A percentile compares a stretch with the other conserved stretches of the same genome.
Evolutionary conservation across 1,139 yeast species (phyloP).

Genomic region (Candida sp.): DNA sequence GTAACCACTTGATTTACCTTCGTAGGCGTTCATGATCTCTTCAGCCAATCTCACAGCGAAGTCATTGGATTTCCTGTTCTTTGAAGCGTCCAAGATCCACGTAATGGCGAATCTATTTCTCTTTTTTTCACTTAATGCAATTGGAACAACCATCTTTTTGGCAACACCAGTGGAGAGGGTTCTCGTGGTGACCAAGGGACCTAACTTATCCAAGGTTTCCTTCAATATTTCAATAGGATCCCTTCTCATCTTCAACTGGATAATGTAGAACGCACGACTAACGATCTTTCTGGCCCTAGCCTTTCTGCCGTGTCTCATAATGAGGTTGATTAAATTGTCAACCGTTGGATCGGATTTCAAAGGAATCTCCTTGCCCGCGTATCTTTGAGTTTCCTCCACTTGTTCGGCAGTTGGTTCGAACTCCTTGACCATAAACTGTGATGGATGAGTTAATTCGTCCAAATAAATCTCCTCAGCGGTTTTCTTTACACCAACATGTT

Average conservation of each 20-base stretch:
- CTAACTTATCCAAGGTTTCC: slow-evolving; percentile 78
- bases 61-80: slow-evolving; percentile 78
- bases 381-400: slow-evolving; percentile 51
- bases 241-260: slow-evolving; percentile 68
- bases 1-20: slow-evolving; percentile 82
- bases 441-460: slow-evolving; percentile 38
- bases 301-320: slow-evolving; percentile 94
- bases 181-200: slow-evolving; percentile 83
- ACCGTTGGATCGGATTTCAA: slow-evolving; percentile 68
- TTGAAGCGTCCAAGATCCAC: slow-evolving; percentile 90
- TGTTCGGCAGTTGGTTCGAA: slow-evolving; percentile 68
- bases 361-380: slow-evolving; percentile 63
- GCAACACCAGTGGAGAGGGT: slow-evolving; percentile 88
- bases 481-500: slow-evolving; percentile 34
- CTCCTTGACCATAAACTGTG: slow-evolving; percentile 37
- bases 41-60: slow-evolving; percentile 90
- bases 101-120: slow-evolving; percentile 84
- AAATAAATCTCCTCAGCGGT: slow-evolving; percentile 51
- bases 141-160: slow-evolving; percentile 79
- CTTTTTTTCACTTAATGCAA: slow-evolving; percentile 82
- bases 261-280: slow-evolving; percentile 79
- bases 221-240: slow-evolving; percentile 82
- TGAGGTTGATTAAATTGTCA: slow-evolving; percentile 79
- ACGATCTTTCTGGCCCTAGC: slow-evolving; percentile 77
- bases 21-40: slow-evolving; percentile 78